Conservation (phyloP, 805 yeast genomes). For the Candida broadrunensis region DNA sequence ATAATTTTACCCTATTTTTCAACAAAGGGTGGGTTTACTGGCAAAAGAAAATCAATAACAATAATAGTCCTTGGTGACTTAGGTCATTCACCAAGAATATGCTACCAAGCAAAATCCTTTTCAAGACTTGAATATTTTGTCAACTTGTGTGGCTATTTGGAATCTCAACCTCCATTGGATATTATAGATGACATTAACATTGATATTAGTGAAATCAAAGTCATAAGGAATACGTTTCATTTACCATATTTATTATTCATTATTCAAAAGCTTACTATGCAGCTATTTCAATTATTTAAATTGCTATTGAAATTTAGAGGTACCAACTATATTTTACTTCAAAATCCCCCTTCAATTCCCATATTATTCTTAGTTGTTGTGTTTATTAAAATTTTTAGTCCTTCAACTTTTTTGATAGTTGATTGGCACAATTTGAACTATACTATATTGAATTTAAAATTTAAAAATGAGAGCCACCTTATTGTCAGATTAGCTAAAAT, state of each 20-base stretch:
- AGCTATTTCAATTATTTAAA: constrained; percentile 44
- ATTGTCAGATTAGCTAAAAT: constrained; percentile 55
- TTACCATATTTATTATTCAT: constrained; percentile 62
- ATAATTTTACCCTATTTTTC: constrained; percentile 34
- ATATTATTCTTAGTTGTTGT: constrained; percentile 61
- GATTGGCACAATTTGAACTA: constrained; percentile 98
- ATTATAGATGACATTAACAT: constrained; percentile 49
- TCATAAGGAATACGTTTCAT: constrained; percentile 31
- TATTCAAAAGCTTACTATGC: constrained; percentile 54
- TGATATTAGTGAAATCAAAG: constrained; percentile 47
- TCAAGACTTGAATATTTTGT: constrained; percentile 69
- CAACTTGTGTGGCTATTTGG: constrained; percentile 80
- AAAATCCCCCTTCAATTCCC: constrained; percentile 94
- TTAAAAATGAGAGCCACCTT: constrained; percentile 52
- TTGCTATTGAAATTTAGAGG: constrained; percentile 56
- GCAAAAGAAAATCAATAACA: constrained; percentile 51
- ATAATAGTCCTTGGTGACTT: constrained; percentile 88
- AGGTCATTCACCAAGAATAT: constrained; percentile 94
- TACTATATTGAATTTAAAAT: constrained; percentile 70
- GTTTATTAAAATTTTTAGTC: constrained; percentile 46
- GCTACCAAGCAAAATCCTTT: constrained; percentile 82
- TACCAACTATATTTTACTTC: constrained; percentile 68
- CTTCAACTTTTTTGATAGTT: constrained; percentile 62
- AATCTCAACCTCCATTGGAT: constrained; percentile 50
- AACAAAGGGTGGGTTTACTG: constrained; percentile 16